These are phyloP conservation scores for Xylariaceae sp. DNA, from an alignment of 2,329 filamentous ascomycete species.

Conservation along the genomic window DNA sequence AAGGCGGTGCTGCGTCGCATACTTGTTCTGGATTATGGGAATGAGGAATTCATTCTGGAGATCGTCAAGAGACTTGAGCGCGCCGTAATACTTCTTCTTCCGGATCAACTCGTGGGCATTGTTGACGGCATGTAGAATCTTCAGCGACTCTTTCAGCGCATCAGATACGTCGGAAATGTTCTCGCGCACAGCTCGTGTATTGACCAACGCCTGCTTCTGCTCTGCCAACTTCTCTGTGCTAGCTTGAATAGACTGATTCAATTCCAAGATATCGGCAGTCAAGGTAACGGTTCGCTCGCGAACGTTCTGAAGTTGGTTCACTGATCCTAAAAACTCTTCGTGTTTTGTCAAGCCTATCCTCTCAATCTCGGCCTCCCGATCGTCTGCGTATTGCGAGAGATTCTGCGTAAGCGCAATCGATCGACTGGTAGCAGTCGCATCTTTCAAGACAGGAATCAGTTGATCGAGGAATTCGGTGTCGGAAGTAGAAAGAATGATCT, in stretches of 20 bases:
- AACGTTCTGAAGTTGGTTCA: conserved; percentile 90
- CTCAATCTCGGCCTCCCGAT: conserved; percentile 90
- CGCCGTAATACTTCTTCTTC: conserved; percentile 94
- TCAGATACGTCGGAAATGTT: conserved; percentile 94
- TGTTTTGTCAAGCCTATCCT: conserved; percentile 93
- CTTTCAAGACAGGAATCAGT: conserved; percentile 89
- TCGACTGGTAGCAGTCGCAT: conserved; percentile 77
- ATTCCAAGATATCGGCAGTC: conserved; percentile 85
- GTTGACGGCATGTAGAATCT: conserved; percentile 90
- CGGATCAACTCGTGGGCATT: conserved; percentile 88
- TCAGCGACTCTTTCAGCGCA: conserved; percentile 86
- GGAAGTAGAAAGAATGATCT: conserved; percentile 92
- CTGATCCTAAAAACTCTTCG: conserved; percentile 91
- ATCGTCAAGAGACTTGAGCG: conserved; percentile 90
- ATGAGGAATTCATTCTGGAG: conserved; percentile 91
- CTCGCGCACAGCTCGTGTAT: conserved; percentile 87
- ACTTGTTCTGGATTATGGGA: conserved; percentile 73
- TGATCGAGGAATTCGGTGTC: conserved; percentile 96
- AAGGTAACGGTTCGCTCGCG: conserved; percentile 87
- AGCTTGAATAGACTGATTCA: conserved; percentile 92
- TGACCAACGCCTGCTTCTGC: conserved; percentile 92
- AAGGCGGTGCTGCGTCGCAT: conserved; percentile 91
- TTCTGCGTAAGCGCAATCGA: conserved; percentile 75
- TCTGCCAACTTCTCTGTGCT: conserved; percentile 93
- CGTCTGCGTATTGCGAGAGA: conserved; percentile 78